A percentile compares a stretch with the other conserved stretches of the same genome.
phyloP scores from a whole-genome alignment of 345 rosid species.

The Combretum micranthum region DNA sequence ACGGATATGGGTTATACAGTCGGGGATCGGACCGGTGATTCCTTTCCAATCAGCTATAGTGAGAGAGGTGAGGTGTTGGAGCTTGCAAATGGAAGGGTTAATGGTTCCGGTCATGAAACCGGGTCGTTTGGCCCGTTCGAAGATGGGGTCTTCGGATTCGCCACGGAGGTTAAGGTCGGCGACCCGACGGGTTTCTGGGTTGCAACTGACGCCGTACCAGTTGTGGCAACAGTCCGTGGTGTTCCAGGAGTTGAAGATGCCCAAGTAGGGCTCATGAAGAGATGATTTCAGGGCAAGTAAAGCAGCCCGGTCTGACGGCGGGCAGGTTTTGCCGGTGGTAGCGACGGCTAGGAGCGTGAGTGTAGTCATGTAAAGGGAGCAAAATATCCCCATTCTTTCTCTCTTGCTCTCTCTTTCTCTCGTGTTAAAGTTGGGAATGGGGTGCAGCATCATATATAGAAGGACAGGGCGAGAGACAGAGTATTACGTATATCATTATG shows the following conservation, averaged over 20 bases:
- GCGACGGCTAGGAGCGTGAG: constrained; percentile 6
- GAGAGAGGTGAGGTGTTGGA: constrained; percentile 54
- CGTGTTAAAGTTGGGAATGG: too few relatives aligned
- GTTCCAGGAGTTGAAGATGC: constrained; percentile 36
- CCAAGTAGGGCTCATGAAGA: constrained; percentile 29
- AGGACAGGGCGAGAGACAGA: too few relatives aligned
- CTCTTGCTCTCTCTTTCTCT: not conserved
- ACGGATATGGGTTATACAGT: constrained; percentile 49
- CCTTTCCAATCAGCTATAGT: constrained; percentile 92
- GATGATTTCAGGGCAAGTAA: constrained; percentile 24
- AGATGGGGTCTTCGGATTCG: constrained; percentile 82
- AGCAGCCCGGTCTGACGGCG: constrained; percentile 26
- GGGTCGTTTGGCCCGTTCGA: constrained; percentile 45
- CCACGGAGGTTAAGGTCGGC: constrained; percentile 55
- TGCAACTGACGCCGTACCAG: constrained; percentile 44
- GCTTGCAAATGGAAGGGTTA: constrained; percentile 53
- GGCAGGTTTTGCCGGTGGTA: constrained; percentile 23
- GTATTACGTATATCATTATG: too few relatives aligned
- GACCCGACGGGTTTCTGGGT: constrained; percentile 22
- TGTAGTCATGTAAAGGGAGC: not conserved
- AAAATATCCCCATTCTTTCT: not conserved
- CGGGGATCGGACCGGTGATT: constrained; percentile 69
- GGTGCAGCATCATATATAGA: too few relatives aligned
- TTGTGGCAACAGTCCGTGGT: constrained; percentile 35
- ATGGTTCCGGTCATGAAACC: constrained; percentile 80